Evolutionary conservation across 2,329 filamentous ascomycete genomes (phyloP), one percentile per base, ranked within the genome.

Genomic region (Talaromyces sp.): DNA sequence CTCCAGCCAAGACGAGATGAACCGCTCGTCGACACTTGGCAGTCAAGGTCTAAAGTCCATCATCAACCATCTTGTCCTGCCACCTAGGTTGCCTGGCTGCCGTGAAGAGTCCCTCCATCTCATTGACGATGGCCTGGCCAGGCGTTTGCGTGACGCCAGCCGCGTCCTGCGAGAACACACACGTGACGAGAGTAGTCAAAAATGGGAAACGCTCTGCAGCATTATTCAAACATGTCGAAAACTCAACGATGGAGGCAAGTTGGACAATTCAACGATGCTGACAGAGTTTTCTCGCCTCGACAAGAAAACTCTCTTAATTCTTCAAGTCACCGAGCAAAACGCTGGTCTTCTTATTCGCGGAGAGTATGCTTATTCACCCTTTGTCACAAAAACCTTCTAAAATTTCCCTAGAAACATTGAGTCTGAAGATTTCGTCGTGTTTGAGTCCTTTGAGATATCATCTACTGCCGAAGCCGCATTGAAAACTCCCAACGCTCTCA

Each of bases 401-500:
- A 7, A 6, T 33, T n/a, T 4, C 5, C 7, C 1, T 36, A 33
- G 22, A 33, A 33, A 13, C 7, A 19, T 36, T 51, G 56, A 32
- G 19, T 42, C 55, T 0, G 52, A 66, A 25, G 30, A 73, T 52
- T 22, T 64, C 66, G 64, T 81, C 65, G 19, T 85, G 60, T 82
- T 88, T 54, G 87, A 90, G 69, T 78, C 78, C 0, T 89, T 89
- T 60, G 86, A 90, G 68, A 77, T 82, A 0, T 86, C 85, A 0
- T 76, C 87, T 0, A 68, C 69, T 0, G 83, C 82, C 1, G 76
- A 83, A 51, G 72, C 79, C 15, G 82, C 87, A 0, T 74, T 88
- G 1, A 77, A 78, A 0, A 72, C 83, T 0, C 71, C 82, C 22
- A 78, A 77, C 28, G 80, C 85, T 1, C 70, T 90, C 0, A 67